Conservation (phyloP, 345 rosid genomes). For the Boechera retrofracta region DNA sequence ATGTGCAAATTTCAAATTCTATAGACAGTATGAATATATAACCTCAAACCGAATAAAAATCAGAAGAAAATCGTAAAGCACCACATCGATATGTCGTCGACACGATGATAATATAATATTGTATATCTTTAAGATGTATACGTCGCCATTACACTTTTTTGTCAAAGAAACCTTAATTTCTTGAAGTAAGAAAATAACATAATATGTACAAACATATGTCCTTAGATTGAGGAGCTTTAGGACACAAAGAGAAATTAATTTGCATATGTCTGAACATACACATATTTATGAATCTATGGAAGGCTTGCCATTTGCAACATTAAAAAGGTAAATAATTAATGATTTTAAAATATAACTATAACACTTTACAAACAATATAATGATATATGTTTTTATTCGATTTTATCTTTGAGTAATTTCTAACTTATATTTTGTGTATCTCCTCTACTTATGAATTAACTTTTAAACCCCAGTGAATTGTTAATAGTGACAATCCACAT, state of each 20-base stretch:
- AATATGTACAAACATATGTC: constrained; percentile 32
- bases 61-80: not conserved
- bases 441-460: constrained; percentile 2
- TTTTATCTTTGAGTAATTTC: not conserved
- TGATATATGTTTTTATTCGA: not conserved
- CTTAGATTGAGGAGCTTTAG: constrained; percentile 44
- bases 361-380: not conserved
- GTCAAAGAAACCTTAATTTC: constrained; percentile 32
- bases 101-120: not conserved
- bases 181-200: constrained; percentile 24
- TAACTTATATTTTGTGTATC: not conserved
- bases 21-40: not conserved
- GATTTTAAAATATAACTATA: not conserved
- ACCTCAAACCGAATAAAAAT: not conserved
- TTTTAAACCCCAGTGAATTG: not conserved
- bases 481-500: constrained; percentile 20
- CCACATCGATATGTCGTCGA: not conserved
- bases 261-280: constrained; percentile 20
- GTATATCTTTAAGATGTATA: not conserved
- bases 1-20: not conserved
- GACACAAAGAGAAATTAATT: not conserved
- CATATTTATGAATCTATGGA: constrained; percentile 25
- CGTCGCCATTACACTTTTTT: constrained; percentile 29
- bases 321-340: not conserved
- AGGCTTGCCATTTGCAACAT: constrained; percentile 34